These are phyloP conservation scores for Trypethelium eluteriae DNA, from an alignment of 495 filamentous ascomycete species.

Conservation along the genomic window DNA sequence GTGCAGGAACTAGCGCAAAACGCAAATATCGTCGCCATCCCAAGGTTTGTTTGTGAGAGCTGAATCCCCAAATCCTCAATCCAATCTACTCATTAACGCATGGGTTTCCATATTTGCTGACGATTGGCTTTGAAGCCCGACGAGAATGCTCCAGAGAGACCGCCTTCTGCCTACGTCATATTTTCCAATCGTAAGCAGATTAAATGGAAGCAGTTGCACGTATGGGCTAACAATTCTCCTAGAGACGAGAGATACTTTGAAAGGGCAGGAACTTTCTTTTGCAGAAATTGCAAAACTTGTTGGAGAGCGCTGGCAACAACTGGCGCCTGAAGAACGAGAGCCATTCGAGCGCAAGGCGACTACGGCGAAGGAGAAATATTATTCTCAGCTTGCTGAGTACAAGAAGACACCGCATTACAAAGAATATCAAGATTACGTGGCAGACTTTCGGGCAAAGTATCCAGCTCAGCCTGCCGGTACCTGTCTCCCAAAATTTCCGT, in stretches of 20 bases:
- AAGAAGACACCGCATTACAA: slow-evolving; percentile 66
- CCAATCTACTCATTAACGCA: background rate
- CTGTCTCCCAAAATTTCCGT: background rate
- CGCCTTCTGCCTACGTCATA: slow-evolving; percentile 73
- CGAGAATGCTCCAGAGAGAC: slow-evolving; percentile 67
- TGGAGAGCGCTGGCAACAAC: slow-evolving; percentile 69
- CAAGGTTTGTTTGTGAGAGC: slow-evolving; percentile 46
- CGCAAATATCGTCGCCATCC: slow-evolving; percentile 73
- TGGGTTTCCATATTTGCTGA: background rate
- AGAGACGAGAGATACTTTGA: slow-evolving; percentile 69
- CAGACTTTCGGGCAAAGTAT: slow-evolving; percentile 66
- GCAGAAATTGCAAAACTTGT: slow-evolving; percentile 77
- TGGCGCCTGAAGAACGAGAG: slow-evolving; percentile 57
- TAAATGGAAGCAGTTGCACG: background rate
- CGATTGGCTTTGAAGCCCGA: slow-evolving; percentile 46
- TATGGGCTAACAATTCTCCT: background rate
- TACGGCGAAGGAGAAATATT: slow-evolving; percentile 62
- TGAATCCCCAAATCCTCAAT: background rate
- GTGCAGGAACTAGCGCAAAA: slow-evolving; percentile 43
- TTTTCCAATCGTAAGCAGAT: slow-evolving; percentile 66
- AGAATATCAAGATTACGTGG: slow-evolving; percentile 51
- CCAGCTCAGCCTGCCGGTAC: slow-evolving; percentile 34
- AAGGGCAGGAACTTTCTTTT: slow-evolving; percentile 64
- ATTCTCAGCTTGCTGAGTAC: slow-evolving; percentile 57
- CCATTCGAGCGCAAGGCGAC: slow-evolving; percentile 61